These are phyloP conservation scores for Seminavis robusta DNA, from an alignment of 108 stramenopile species.

Conservation along the genomic window DNA sequence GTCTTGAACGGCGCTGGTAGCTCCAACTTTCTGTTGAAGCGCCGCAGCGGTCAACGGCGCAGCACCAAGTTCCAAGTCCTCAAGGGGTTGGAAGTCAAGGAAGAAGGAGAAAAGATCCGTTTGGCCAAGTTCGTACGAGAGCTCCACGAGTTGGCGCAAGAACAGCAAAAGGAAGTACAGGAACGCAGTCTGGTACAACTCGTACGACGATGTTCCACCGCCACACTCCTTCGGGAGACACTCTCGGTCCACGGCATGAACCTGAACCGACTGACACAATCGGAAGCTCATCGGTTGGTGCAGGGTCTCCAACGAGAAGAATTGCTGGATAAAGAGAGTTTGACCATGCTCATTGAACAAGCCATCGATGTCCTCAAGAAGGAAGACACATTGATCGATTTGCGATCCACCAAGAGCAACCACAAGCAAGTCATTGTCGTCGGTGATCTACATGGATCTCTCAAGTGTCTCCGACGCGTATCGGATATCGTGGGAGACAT, in stretches of 20 bases:
- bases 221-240: no score
- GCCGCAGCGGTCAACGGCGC: no score
- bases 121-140: constrained; percentile 9
- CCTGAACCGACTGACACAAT: no score
- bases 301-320: no score
- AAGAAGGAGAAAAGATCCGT: constrained; percentile 14
- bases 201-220: no score
- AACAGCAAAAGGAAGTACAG: no score
- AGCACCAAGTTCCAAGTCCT: constrained; percentile 1
- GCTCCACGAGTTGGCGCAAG: neutral
- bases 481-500: constrained; percentile 65
- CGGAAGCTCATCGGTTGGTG: no score
- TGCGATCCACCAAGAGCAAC: neutral
- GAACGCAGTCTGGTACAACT: no score
- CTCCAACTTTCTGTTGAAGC: no score
- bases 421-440: constrained; percentile 1
- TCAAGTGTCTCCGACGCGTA: constrained; percentile 3
- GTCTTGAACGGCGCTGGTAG: no score
- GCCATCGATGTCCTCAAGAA: neutral
- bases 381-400: neutral
- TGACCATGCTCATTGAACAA: neutral
- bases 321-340: neutral
- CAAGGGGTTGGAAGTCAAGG: constrained; percentile 14
- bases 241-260: no score
- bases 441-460: constrained; percentile 6